phyloP scores from a whole-genome alignment of 345 rosid genomes.

The Eucalyptus albens region DNA sequence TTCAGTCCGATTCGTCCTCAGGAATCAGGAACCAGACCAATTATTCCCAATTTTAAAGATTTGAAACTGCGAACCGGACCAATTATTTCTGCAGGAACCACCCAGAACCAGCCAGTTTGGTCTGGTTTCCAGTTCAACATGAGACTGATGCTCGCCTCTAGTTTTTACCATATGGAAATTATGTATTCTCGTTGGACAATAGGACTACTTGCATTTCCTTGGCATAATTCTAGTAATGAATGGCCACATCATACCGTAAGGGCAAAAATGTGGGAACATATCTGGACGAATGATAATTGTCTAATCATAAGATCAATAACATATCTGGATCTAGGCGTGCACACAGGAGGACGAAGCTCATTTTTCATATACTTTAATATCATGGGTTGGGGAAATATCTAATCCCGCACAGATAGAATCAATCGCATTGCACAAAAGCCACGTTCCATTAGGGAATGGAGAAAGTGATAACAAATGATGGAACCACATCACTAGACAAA shows the following conservation, averaged over 20 bases:
- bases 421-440: neutral
- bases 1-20: too few species aligned
- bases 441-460: neutral
- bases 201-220: too few species aligned
- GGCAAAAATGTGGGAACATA: neutral
- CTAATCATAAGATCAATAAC: too few species aligned
- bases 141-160: accelerated
- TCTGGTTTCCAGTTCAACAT: accelerated
- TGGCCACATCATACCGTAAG: neutral
- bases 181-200: too few species aligned
- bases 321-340: neutral
- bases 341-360: neutral
- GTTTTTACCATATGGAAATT: accelerated
- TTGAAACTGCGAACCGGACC: too few species aligned
- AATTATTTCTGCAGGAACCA: accelerated
- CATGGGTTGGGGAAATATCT: neutral
- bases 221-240: too few species aligned
- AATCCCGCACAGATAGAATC: neutral
- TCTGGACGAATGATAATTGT: too few species aligned
- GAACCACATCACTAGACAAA: neutral
- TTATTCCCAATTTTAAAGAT: too few species aligned
- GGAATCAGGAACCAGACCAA: accelerated
- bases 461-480: neutral
- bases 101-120: accelerated
- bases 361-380: neutral